phyloP scores from a whole-genome alignment of 2,329 filamentous ascomycete genomes.

The Pseudogymnoascus sp. region DNA sequence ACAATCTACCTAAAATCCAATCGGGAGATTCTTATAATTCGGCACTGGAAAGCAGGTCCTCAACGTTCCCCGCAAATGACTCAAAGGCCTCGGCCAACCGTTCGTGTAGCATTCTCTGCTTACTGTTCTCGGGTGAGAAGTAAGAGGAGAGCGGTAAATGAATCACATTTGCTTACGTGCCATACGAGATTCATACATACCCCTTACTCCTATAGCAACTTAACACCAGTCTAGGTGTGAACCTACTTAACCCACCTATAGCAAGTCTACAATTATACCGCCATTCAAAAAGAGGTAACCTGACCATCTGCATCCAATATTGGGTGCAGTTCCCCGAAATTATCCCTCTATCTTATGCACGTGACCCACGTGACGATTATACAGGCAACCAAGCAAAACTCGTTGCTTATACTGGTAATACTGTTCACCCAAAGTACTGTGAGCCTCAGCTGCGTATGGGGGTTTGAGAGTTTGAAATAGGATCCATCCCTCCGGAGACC shows the following conservation, averaged over 20 bases:
- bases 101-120: not conserved
- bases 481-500: no score
- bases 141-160: not conserved
- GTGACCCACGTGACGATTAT: not conserved
- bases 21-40: not conserved
- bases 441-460: not conserved
- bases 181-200: not conserved
- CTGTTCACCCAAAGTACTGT: not conserved
- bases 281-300: not conserved
- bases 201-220: not conserved
- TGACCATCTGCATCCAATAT: not conserved
- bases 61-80: not conserved
- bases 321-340: not conserved
- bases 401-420: not conserved
- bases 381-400: not conserved
- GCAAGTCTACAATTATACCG: not conserved
- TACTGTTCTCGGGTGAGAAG: not conserved
- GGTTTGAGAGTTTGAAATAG: no score
- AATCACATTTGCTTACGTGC: not conserved
- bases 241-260: not conserved
- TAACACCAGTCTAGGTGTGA: not conserved
- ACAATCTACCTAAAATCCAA: not conserved
- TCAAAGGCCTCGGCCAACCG: not conserved
- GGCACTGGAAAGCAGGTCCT: slow-evolving; percentile 3
- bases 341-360: not conserved